Evolutionary conservation across 2,329 filamentous ascomycete species (phyloP).

Genomic region (Epichloe sibirici): DNA sequence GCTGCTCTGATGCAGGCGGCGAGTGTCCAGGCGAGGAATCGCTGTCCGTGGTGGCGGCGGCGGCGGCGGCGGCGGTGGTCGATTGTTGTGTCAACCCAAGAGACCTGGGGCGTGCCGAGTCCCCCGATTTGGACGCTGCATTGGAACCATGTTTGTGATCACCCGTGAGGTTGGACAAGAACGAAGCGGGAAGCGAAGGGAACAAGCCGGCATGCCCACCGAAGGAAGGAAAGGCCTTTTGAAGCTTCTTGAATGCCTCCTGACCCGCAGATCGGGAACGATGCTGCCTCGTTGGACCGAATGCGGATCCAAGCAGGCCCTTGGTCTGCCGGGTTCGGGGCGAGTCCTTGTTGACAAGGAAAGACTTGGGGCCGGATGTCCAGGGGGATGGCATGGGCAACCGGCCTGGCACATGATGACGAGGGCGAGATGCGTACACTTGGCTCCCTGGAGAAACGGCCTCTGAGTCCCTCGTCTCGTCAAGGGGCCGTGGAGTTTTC

Average conservation of each 20-base stretch:
- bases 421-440: neutral
- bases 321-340: constrained; percentile 15
- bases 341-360: constrained; percentile 8
- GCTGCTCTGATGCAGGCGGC: neutral
- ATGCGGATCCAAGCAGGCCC: constrained; percentile 30
- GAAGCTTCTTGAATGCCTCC: constrained; percentile 44
- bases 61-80: neutral
- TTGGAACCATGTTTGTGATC: constrained; percentile 12
- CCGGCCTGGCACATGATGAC: neutral
- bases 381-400: constrained; percentile 17
- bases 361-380: constrained; percentile 13
- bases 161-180: constrained; percentile 22
- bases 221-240: constrained; percentile 44
- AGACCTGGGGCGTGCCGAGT: neutral
- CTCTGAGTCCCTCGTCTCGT: neutral
- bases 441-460: neutral
- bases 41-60: neutral
- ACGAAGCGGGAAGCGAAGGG: constrained; percentile 32
- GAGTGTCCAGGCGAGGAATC: neutral
- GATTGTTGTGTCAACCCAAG: neutral
- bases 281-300: constrained; percentile 32
- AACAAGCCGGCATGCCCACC: constrained; percentile 18
- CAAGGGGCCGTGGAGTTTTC: neutral
- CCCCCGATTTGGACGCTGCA: neutral
- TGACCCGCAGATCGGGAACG: constrained; percentile 44